A percentile compares a stretch with the other conserved stretches of the same genome.
These are phyloP conservation scores for Pilatotrama ljubarskyi DNA, from an alignment of 768 basidiomycete genomes.

Conservation along the genomic window DNA sequence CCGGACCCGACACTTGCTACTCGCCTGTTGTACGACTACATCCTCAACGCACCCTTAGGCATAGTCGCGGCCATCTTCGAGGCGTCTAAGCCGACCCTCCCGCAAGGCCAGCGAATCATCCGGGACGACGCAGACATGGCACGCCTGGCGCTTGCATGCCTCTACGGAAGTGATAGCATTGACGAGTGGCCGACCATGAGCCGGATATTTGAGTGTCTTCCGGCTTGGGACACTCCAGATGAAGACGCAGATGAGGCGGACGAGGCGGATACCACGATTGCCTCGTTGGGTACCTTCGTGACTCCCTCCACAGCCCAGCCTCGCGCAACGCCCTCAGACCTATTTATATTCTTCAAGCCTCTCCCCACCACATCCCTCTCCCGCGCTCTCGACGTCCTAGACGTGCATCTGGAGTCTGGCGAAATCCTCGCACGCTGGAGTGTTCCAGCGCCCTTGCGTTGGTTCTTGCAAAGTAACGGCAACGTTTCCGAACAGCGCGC, in stretches of 20 bases:
- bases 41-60: constrained; percentile 66
- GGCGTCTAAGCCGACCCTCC: constrained; percentile 87
- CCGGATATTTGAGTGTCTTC: constrained; percentile 92
- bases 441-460: constrained; percentile 79
- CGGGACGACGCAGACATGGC: constrained; percentile 82
- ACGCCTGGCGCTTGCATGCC: constrained; percentile 79
- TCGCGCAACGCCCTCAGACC: constrained; percentile 60
- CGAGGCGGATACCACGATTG: constrained; percentile 77
- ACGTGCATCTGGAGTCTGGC: constrained; percentile 91
- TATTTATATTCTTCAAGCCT: constrained; percentile 81
- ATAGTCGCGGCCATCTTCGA: constrained; percentile 80
- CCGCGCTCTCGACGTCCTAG: constrained; percentile 83
- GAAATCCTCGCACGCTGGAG: constrained; percentile 91
- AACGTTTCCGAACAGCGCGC: constrained; percentile 71
- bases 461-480: constrained; percentile 81
- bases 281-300: constrained; percentile 79
- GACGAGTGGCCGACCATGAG: constrained; percentile 85
- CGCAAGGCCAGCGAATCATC: constrained; percentile 68
- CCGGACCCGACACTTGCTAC: constrained; percentile 68
- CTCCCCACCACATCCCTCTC: constrained; percentile 76
- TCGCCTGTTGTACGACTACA: constrained; percentile 69
- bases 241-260: constrained; percentile 68
- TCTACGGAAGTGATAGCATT: constrained; percentile 79
- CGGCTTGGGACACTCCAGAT: constrained; percentile 74
- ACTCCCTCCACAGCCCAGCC: constrained; percentile 66